Conservation (phyloP, 2,329 filamentous ascomycete species). For the Celoporthe dispersa region DNA sequence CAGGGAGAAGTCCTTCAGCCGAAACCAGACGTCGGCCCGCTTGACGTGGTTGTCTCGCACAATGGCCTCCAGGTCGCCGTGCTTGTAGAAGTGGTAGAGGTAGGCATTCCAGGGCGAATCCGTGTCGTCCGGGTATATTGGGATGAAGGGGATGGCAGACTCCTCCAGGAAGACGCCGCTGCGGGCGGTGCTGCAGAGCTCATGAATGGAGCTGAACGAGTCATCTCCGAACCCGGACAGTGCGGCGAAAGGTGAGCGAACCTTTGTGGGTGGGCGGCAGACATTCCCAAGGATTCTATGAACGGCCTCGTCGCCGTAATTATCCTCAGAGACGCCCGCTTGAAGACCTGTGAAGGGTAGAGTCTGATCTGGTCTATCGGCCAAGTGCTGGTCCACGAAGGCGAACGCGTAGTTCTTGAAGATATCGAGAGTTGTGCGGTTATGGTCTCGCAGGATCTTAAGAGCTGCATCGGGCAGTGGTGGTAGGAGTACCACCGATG, state of each 20-base stretch:
- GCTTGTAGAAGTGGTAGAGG: slow-evolving; percentile 77
- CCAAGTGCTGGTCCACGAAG: slow-evolving; percentile 68
- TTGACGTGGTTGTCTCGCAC: slow-evolving; percentile 69
- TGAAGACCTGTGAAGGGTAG: slow-evolving; percentile 63
- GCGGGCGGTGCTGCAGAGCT: slow-evolving; percentile 69
- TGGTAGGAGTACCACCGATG: slow-evolving; percentile 69
- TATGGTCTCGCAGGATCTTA: slow-evolving; percentile 63
- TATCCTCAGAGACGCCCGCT: slow-evolving; percentile 42
- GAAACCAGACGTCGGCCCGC: slow-evolving; percentile 71
- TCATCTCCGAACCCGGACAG: slow-evolving; percentile 69
- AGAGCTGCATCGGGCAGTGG: slow-evolving; percentile 62
- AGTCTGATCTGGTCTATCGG: slow-evolving; percentile 50
- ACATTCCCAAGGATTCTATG: not conserved
- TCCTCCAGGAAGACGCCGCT: slow-evolving; percentile 76
- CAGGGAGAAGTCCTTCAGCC: slow-evolving; percentile 63
- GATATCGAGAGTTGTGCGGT: slow-evolving; percentile 65
- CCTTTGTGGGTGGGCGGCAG: slow-evolving; percentile 45
- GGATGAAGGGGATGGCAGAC: slow-evolving; percentile 71
- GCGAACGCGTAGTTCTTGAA: slow-evolving; percentile 72
- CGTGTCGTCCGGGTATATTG: slow-evolving; percentile 61
- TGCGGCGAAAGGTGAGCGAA: slow-evolving; percentile 72
- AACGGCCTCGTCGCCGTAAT: not conserved
- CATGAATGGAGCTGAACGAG: slow-evolving; percentile 64
- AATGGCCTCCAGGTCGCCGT: slow-evolving; percentile 66
- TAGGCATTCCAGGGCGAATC: slow-evolving; percentile 65